A percentile compares a stretch with the other conserved stretches of the same genome.
Conservation (phyloP, 768 basidiomycete species). For the Cyclocybe cylindracea region DNA sequence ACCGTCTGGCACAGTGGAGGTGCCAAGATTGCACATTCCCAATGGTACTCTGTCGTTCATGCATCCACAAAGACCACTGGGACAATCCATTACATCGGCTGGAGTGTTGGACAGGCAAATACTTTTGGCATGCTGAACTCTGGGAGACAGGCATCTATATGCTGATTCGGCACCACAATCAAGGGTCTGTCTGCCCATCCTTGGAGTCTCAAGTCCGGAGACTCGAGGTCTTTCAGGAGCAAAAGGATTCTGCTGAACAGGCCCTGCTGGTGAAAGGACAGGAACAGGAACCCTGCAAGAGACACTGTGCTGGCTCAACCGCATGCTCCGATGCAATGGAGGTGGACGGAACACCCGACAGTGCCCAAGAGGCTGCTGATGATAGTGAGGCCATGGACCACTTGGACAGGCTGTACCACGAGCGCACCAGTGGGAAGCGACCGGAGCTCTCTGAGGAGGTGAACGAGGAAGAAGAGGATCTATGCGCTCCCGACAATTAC, state of each 20-base stretch:
- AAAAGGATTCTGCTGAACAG: neutral
- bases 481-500: too few relatives aligned
- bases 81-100: slow-evolving; percentile 8
- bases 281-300: too few relatives aligned
- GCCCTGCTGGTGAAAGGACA: too few relatives aligned
- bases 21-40: slow-evolving; percentile 2
- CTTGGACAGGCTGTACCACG: too few relatives aligned
- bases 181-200: neutral
- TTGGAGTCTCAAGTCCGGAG: neutral
- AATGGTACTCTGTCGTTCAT: neutral
- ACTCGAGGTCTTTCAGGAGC: neutral
- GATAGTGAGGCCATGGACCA: too few relatives aligned
- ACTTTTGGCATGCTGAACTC: neutral
- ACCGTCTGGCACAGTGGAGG: slow-evolving; percentile 5
- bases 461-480: too few relatives aligned
- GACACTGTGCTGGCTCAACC: too few relatives aligned
- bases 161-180: neutral
- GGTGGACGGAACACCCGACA: too few relatives aligned
- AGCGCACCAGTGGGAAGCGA: too few relatives aligned
- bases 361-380: too few relatives aligned
- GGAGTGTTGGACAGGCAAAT: slow-evolving; percentile 6
- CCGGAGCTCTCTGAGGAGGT: too few relatives aligned
- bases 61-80: neutral
- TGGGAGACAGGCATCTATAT: slow-evolving; percentile 7
- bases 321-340: too few relatives aligned